Percentiles rank a stretch among this genome's conserved stretches.
Conservation (phyloP, 2,329 filamentous ascomycete species). For the Colletotrichum musae region DNA sequence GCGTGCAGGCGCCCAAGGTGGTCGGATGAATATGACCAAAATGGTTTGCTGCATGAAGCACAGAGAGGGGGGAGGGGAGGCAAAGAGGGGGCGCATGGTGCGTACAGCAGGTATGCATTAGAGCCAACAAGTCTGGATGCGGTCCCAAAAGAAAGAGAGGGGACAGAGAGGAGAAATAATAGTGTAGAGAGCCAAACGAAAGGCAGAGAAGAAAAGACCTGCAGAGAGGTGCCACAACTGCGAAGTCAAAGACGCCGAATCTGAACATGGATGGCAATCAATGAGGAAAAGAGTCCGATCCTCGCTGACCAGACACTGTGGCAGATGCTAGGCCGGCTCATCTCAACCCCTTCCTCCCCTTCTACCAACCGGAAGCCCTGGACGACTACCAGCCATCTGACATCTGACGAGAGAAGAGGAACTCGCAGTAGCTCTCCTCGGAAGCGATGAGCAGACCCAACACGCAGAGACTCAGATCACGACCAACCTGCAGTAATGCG, state of each 20-base stretch:
- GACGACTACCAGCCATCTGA: conserved; percentile 6
- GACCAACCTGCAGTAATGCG: conserved; percentile 22
- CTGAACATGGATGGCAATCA: background rate
- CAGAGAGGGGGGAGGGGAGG: conserved; percentile 12
- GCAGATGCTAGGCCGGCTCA: background rate
- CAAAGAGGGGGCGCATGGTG: conserved; percentile 16
- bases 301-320: conserved; percentile 10
- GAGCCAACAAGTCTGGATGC: conserved; percentile 25
- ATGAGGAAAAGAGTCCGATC: conserved; percentile 11
- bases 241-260: background rate
- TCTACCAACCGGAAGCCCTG: conserved; percentile 2
- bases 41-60: conserved; percentile 29
- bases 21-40: conserved; percentile 1
- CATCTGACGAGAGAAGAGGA: conserved; percentile 19
- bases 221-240: conserved; percentile 17
- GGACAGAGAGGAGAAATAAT: background rate
- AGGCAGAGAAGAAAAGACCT: background rate
- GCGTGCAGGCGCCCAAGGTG: conserved; percentile 7
- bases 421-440: background rate
- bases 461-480: conserved; percentile 10
- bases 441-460: conserved; percentile 21
- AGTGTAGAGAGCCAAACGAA: background rate
- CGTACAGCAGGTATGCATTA: background rate
- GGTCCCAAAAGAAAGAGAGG: background rate
- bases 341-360: background rate